These are phyloP conservation scores for Sclerotinia minor DNA, from an alignment of 2,329 filamentous ascomycete genomes.

Conservation along the genomic window DNA sequence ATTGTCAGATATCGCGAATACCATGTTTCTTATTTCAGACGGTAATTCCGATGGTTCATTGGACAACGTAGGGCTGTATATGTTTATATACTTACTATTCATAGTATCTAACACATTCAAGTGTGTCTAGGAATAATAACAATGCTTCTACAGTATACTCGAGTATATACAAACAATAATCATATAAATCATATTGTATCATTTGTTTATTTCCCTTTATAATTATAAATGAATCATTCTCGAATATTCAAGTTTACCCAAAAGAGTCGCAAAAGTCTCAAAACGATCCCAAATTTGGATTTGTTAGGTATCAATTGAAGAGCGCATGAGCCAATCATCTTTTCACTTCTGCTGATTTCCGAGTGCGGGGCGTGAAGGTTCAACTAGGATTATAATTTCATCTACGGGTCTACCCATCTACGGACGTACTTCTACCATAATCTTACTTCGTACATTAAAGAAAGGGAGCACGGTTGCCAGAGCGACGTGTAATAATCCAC, in stretches of 20 bases:
- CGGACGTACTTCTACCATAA: too few relatives aligned
- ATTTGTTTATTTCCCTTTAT: background rate
- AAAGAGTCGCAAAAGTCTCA: constrained; percentile 4
- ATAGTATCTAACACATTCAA: too few relatives aligned
- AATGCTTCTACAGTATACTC: too few relatives aligned
- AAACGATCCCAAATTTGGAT: background rate
- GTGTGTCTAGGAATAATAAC: too few relatives aligned
- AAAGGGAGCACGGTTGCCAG: constrained; percentile 22
- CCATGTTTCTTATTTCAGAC: background rate
- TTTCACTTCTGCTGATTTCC: background rate
- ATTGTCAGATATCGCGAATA: background rate
- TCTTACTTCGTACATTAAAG: background rate
- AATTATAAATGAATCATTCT: background rate
- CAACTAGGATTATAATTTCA: background rate
- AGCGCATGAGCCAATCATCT: background rate
- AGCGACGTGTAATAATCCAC: constrained; percentile 10
- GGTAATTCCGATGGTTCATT: background rate
- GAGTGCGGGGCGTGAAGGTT: constrained; percentile 7
- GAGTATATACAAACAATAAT: background rate
- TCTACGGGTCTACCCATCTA: too few relatives aligned
- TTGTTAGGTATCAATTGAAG: background rate
- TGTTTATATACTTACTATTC: too few relatives aligned
- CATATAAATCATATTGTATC: constrained; percentile 6
- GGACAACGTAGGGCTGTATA: background rate
- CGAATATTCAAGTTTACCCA: background rate